Evolutionary conservation across 257 asterid species (phyloP).

Genomic region (Fraxinus americana): DNA sequence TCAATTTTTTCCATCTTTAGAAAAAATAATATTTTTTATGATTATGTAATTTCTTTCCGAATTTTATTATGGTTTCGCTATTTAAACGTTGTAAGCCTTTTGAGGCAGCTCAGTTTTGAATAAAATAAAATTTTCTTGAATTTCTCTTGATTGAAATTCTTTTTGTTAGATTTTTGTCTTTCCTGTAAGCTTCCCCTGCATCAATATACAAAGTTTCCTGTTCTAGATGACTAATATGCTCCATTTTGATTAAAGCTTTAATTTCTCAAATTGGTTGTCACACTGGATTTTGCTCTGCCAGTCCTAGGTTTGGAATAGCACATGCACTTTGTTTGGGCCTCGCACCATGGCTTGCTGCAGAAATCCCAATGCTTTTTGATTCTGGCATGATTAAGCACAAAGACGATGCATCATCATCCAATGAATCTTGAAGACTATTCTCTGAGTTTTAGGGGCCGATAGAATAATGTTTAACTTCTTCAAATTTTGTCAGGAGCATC

Average conservation of each 20-base stretch:
- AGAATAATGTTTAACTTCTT: neutral
- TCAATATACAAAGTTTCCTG: neutral
- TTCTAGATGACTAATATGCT: neutral
- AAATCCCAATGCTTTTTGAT: conserved; percentile 54
- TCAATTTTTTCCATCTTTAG: too few relatives aligned
- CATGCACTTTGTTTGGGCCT: conserved; percentile 60
- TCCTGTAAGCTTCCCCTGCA: too few relatives aligned
- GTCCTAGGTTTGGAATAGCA: conserved; percentile 62
- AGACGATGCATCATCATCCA: conserved; percentile 45
- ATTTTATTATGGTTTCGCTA: too few relatives aligned
- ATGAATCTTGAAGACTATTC: conserved; percentile 28
- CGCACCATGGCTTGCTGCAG: conserved; percentile 66
- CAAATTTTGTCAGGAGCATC: neutral
- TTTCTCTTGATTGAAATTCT: too few relatives aligned
- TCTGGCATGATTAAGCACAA: conserved; percentile 59
- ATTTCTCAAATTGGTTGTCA: neutral
- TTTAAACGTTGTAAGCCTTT: too few relatives aligned
- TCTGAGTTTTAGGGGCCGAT: neutral
- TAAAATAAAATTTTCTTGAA: too few relatives aligned
- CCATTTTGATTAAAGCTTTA: neutral
- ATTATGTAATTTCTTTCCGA: too few relatives aligned
- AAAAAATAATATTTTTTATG: too few relatives aligned
- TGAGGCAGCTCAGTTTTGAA: too few relatives aligned
- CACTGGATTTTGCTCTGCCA: conserved; percentile 15
- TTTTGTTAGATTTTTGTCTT: too few relatives aligned